Base-by-base conservation (phyloP, 2,329 filamentous ascomycete genomes). In the Colletotrichum noveboracense region DNA sequence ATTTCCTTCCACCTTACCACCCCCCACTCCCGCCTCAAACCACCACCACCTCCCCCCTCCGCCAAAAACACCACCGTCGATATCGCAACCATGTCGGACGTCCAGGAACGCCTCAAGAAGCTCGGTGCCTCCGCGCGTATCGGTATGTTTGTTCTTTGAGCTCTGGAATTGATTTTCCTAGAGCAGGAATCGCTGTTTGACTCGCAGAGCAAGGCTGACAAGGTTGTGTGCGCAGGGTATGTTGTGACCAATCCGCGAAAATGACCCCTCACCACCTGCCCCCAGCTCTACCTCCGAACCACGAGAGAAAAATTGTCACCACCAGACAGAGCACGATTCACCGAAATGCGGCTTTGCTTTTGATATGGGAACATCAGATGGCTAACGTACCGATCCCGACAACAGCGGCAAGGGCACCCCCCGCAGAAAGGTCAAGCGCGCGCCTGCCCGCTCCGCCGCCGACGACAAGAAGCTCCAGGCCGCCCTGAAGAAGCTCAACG, bases 381-480 rank as follows among this genome's bases (percentile, higher is more conserved):
- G 79, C 81, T 84, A 83, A 84, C 78, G 75, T 77, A 43, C 71
- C 71, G 70, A 68, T 77, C 58, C 74, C 32, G 58, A 61, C 65
- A 73, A 78, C 78, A 89, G 96, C 90, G 97, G 97, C 90, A 99
- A 99, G 92, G 97, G 97, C 83, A 98, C 97, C 82, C 97, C 97
- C 85, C 93, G 97, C 90, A 93, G 97, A 91, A 97, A 98, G 93
- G 94, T 97, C 88, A 99, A 98, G 95, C 97, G 98, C 89, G 95
- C 96, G 81, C 95, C 97, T 88, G 95, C 95, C 87, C 95, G 93
- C 87, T 94, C 94, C 80, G 95, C 94, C 86, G 95, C 95, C 87
- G 97, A 99, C 87, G 97, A 99, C 94, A 98, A 98, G 95, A 99
- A 99, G 93, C 95, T 99, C 79, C 97, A 99, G 91, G 93, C 94